Evolutionary conservation across 1,284 basidiomycete species (phyloP).

Genomic region (Sphaerobolus stellatus): DNA sequence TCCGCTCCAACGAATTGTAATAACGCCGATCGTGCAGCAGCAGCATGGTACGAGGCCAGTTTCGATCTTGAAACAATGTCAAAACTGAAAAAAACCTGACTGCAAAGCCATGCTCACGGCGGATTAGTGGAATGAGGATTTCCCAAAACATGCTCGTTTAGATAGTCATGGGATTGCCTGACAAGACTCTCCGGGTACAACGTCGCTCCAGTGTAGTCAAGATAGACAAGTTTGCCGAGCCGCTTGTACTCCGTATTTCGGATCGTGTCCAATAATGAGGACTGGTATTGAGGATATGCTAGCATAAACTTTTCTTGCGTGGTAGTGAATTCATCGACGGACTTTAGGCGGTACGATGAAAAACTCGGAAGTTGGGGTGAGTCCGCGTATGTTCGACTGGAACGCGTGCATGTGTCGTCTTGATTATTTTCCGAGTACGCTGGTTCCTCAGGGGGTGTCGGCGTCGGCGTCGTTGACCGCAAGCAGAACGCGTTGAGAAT

Average conservation of each 20-base stretch:
- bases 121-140: conserved; percentile 82
- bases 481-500: no score
- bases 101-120: conserved; percentile 47
- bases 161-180: conserved; percentile 63
- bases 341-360: neutral
- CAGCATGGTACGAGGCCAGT: conserved; percentile 61
- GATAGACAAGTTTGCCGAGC: conserved; percentile 40
- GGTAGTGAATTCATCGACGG: neutral
- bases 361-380: conserved; percentile 2
- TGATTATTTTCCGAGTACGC: no score
- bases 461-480: no score
- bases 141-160: conserved; percentile 64
- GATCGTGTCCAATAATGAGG: conserved; percentile 8
- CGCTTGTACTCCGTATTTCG: conserved; percentile 10
- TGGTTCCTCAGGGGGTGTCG: no score
- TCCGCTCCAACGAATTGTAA: conserved; percentile 73
- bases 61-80: conserved; percentile 51
- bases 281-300: conserved; percentile 6
- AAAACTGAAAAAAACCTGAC: conserved; percentile 9
- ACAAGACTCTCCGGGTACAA: conserved; percentile 75
- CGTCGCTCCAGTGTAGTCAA: conserved; percentile 81
- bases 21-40: conserved; percentile 66
- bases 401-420: neutral
- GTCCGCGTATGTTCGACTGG: conserved; percentile 3
- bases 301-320: conserved; percentile 6